Evolutionary conservation across 2,329 filamentous ascomycete genomes (phyloP).

Genomic region (Botrytis fragariae): DNA sequence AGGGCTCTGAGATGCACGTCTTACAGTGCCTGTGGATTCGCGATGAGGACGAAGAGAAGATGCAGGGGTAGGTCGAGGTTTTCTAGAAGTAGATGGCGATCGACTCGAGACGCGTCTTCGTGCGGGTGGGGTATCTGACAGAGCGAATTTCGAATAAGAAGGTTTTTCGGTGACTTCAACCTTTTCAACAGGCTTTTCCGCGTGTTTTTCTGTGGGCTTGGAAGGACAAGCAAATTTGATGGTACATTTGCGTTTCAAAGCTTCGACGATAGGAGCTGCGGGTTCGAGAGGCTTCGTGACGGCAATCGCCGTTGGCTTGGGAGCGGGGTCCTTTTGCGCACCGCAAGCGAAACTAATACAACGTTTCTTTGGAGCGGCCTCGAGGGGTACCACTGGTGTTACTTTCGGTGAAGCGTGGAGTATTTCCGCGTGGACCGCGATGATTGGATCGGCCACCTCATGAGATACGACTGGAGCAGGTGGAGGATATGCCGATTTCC

Average conservation of each 20-base stretch:
- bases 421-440: slow-evolving; percentile 22
- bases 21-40: slow-evolving; percentile 33
- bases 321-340: slow-evolving; percentile 53
- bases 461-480: slow-evolving; percentile 21
- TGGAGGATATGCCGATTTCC: slow-evolving; percentile 25
- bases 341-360: slow-evolving; percentile 89
- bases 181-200: neutral
- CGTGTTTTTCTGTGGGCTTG: slow-evolving; percentile 43
- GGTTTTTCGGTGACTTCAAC: slow-evolving; percentile 13
- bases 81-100: slow-evolving; percentile 36
- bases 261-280: slow-evolving; percentile 35
- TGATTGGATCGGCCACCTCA: slow-evolving; percentile 20
- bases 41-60: slow-evolving; percentile 25
- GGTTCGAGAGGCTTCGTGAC: slow-evolving; percentile 34
- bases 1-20: slow-evolving; percentile 43
- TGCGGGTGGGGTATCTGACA: slow-evolving; percentile 26
- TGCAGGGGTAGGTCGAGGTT: slow-evolving; percentile 27
- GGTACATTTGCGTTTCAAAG: slow-evolving; percentile 54
- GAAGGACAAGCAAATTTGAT: slow-evolving; percentile 77
- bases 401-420: slow-evolving; percentile 39
- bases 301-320: slow-evolving; percentile 41
- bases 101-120: slow-evolving; percentile 25
- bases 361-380: slow-evolving; percentile 71
- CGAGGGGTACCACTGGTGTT: slow-evolving; percentile 52
- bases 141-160: neutral